These are phyloP conservation scores for Lachnellula arida DNA, from an alignment of 2,329 filamentous ascomycete species.

Conservation along the genomic window DNA sequence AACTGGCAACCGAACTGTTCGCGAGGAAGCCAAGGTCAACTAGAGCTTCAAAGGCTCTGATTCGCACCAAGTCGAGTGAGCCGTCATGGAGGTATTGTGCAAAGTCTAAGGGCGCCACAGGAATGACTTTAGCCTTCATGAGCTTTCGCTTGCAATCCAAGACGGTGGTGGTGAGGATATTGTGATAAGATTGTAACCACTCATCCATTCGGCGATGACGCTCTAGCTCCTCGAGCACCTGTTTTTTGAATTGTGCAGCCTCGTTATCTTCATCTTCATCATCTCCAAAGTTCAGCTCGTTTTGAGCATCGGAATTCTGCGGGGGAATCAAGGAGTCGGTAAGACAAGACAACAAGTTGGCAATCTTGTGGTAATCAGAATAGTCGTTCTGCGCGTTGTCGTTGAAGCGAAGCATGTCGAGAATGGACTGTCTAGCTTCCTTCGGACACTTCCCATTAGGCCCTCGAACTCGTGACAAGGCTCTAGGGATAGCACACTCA, in stretches of 20 bases:
- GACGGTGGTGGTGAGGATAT: conserved; percentile 59
- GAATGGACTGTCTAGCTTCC: conserved; percentile 74
- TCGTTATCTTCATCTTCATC: conserved; percentile 40
- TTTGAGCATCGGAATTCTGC: conserved; percentile 32
- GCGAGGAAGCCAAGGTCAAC: conserved; percentile 59
- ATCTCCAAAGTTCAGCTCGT: conserved; percentile 38
- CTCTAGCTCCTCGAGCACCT: conserved; percentile 58
- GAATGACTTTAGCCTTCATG: conserved; percentile 61
- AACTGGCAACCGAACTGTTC: conserved; percentile 49
- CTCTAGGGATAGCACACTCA: conserved; percentile 75
- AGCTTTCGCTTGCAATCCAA: conserved; percentile 56
- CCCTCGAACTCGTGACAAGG: conserved; percentile 75
- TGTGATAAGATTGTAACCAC: conserved; percentile 64
- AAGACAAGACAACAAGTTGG: conserved; percentile 66
- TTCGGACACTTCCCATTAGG: conserved; percentile 71
- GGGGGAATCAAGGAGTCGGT: conserved; percentile 52
- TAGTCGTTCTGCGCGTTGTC: conserved; percentile 88
- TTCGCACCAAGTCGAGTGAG: conserved; percentile 57
- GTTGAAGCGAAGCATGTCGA: conserved; percentile 88
- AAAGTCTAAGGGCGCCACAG: conserved; percentile 50
- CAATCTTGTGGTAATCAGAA: conserved; percentile 86
- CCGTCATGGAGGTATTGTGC: conserved; percentile 61
- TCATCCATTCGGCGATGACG: conserved; percentile 64
- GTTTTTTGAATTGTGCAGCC: conserved; percentile 37
- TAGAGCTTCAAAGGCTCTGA: conserved; percentile 61